Percentiles rank a stretch among this genome's conserved stretches.
Conservation (phyloP, 805 yeast species). For the Yamadazyma nakazawae region DNA sequence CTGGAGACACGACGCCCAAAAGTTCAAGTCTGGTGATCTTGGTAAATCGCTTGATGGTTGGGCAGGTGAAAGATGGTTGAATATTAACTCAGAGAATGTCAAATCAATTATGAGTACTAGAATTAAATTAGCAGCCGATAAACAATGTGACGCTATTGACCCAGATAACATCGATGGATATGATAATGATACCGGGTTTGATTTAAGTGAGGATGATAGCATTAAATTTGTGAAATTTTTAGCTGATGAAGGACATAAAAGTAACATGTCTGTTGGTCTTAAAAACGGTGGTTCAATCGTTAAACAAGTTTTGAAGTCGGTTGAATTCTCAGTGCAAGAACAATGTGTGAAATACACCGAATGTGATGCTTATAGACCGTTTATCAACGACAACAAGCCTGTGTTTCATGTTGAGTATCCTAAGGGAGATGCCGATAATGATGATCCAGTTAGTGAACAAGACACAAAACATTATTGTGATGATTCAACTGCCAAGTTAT, state of each 20-base stretch:
- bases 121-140: slow-evolving; percentile 17
- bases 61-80: slow-evolving; percentile 27
- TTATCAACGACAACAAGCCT: slow-evolving; percentile 17
- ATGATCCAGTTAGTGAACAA: slow-evolving; percentile 4
- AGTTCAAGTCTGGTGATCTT: slow-evolving; percentile 18
- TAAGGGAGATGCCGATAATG: slow-evolving; percentile 15
- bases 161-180: slow-evolving; percentile 29
- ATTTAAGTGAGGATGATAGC: slow-evolving; percentile 20
- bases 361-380: slow-evolving; percentile 16
- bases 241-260: slow-evolving; percentile 16
- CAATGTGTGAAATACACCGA: slow-evolving; percentile 25
- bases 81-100: slow-evolving; percentile 17
- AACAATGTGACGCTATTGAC: slow-evolving; percentile 27
- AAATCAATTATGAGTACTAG: slow-evolving; percentile 19
- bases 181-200: slow-evolving; percentile 25
- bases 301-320: slow-evolving; percentile 14
- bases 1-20: slow-evolving; percentile 22
- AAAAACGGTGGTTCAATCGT: slow-evolving; percentile 23
- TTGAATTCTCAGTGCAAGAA: slow-evolving; percentile 26
- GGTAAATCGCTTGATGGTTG: slow-evolving; percentile 25
- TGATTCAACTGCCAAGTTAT: slow-evolving; percentile 10
- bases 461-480: slow-evolving; percentile 10
- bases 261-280: slow-evolving; percentile 20
- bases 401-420: slow-evolving; percentile 27
- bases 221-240: slow-evolving; percentile 21